Base-by-base conservation (phyloP, 2,329 filamentous ascomycete species). In the Penicillium hesseltinei region DNA sequence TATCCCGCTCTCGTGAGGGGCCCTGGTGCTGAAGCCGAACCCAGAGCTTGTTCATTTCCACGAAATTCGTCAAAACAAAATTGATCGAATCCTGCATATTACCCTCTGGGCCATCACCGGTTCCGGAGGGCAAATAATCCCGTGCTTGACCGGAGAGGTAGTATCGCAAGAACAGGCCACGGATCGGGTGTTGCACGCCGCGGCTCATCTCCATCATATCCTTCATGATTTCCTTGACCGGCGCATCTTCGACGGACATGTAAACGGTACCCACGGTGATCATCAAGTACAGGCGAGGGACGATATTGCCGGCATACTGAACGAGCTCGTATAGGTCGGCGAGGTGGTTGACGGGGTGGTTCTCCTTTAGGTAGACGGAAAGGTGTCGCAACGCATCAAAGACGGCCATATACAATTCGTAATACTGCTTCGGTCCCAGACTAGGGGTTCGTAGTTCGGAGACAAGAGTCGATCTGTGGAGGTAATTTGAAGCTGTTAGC, bases 181-280 rank as follows among this genome's bases (percentile, higher is more conserved):
- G 90, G 62, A 97, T 92, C 17, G 94, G 94, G 76, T 99, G 94
- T 72, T 99, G 94, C 23, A 99, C 92, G 56, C 94, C 94, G 62
- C 94, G 86, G 77, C 92, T 97, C 94, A 99, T 99, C 77, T 99
- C 94, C 94, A 99, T 99, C 94, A 99, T 99, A 76, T 99, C 94
- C 78, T 99, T 99, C 94, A 99, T 99, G 62, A 99, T 91, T 80
- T 99, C 94, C 79, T 99, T 99, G 66, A 99, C 94, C 0, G 94
- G 94, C 57, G 95, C 94, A 82, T 97, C 94, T 70, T 94, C 90
- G 71, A 99, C 95, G 27, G 91, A 88, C 94, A 99, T 99, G 81
- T 99, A 99, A 48, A 96, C 95, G 2, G 94, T 99, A 57, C 94
- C 94, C 39, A 99, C 95, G 0, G 95, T 99, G 71, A 99, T 94